These are phyloP conservation scores for Simplicillium aogashimaense DNA, from an alignment of 2,329 filamentous ascomycete genomes.

Conservation along the genomic window DNA sequence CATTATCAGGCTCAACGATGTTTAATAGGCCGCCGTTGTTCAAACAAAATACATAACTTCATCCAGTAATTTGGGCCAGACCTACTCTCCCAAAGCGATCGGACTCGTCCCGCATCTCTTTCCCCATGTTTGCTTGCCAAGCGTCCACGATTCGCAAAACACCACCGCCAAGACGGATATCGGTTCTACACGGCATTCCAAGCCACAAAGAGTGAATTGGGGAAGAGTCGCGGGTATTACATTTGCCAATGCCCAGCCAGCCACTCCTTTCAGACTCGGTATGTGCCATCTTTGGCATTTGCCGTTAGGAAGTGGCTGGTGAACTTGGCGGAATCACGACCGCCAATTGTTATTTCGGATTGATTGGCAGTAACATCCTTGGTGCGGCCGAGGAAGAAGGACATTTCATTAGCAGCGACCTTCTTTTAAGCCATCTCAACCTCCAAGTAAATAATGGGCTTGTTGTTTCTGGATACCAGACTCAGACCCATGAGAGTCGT, in stretches of 20 bases:
- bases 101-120: too few relatives aligned
- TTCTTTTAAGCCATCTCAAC: conserved; percentile 62
- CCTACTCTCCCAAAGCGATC: too few relatives aligned
- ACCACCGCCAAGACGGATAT: too few relatives aligned
- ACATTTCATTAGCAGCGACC: conserved; percentile 56
- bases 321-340: conserved; percentile 59
- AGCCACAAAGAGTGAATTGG: too few relatives aligned
- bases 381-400: conserved; percentile 45
- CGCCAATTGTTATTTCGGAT: conserved; percentile 48
- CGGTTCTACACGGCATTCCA: too few relatives aligned
- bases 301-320: conserved; percentile 20
- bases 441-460: conserved; percentile 69
- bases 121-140: too few relatives aligned
- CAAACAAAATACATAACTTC: too few relatives aligned
- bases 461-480: conserved; percentile 58
- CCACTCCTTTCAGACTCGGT: background rate
- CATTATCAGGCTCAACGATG: too few relatives aligned
- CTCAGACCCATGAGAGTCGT: conserved; percentile 64
- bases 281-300: background rate
- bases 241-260: background rate
- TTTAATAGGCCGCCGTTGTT: too few relatives aligned
- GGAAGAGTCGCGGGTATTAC: background rate
- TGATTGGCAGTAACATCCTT: conserved; percentile 52
- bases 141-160: too few relatives aligned
- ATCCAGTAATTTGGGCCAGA: too few relatives aligned